Evolutionary conservation across 2,329 filamentous ascomycete genomes (phyloP), one percentile per base, ranked within the genome.

Genomic region (Colletotrichum zoysiae): DNA sequence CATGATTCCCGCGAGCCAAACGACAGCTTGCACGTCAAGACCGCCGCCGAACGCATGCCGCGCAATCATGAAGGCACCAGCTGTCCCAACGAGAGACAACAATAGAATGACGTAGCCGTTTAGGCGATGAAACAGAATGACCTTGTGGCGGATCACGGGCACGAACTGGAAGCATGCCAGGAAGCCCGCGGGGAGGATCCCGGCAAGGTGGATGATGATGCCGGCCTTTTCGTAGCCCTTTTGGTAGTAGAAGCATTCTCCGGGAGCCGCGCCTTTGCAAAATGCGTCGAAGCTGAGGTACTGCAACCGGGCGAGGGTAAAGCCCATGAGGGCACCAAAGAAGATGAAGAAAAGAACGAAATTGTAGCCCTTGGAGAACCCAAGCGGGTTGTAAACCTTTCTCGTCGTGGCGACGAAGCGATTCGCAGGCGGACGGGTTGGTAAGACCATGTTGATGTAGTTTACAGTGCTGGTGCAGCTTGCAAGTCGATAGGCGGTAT

Each of bases 281-380:
- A 72, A 70, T 7, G 44, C 35, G 14, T 44, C 51, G 68, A 75
- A 83, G 77, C 86, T 78, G 67, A 90, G 78, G 75, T 85, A 89
- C 42, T 77, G 76, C 0, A 88, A 75, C 6, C 86, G 84, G 1
- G 84, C 81, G 16, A 89, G 80, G 2, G 79, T 76, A 75, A 90
- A 89, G 7, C 81, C 83, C 18, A 86, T 71, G 4, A 88, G 76
- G 1, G 81, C 80, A 2, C 85, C 85, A 51, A 76, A 79, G 64
- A 87, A 84, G 56, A 88, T 79, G 71, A 85, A 79, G 78, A 84
- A 90, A 1, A 91, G 81, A 35, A 81, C 74, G 74, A 90, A 89
- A 77, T 89, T 90, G 81, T 89, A 90, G 50, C 81, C 82, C 74
- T 87, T 87, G 5, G 79, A 77, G 79, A 91, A 91, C 55, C 89